Percentiles rank a stretch among this genome's conserved stretches.
Conservation (phyloP, 73 alveolate genomes). For the Effrenium voratum region DNA sequence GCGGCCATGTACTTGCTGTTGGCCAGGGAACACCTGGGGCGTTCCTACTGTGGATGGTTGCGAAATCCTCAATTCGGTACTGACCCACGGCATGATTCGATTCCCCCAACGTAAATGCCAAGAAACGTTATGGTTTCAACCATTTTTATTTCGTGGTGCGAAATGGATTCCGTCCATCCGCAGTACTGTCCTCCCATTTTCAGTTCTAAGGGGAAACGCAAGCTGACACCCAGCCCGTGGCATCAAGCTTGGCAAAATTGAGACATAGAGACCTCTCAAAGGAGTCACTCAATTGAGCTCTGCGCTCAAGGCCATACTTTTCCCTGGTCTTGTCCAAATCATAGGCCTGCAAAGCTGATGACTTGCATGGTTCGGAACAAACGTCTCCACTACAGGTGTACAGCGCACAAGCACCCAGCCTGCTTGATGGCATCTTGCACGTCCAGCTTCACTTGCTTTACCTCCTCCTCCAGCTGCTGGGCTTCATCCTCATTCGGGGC, state of each 20-base stretch:
- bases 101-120: too few species aligned
- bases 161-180: too few species aligned
- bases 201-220: too few species aligned
- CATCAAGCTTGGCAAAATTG: too few species aligned
- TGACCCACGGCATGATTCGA: too few species aligned
- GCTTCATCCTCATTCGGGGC: constrained; percentile 7
- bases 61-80: too few species aligned
- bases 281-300: too few species aligned
- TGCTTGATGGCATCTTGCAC: constrained; percentile 76
- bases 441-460: constrained; percentile 41
- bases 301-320: constrained; percentile 41
- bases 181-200: too few species aligned
- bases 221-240: not conserved
- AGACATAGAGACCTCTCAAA: too few species aligned
- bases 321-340: constrained; percentile 76
- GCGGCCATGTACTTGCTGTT: constrained; percentile 80
- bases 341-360: not conserved
- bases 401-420: not conserved
- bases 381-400: not conserved
- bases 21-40: constrained; percentile 49
- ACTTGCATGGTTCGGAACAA: not conserved
- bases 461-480: constrained; percentile 66
- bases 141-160: too few species aligned
- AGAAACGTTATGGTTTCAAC: too few species aligned
- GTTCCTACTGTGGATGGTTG: not conserved